Evolutionary conservation across 2,329 filamentous ascomycete genomes (phyloP), one percentile per base, ranked within the genome.

Genomic region (Alternaria atra): DNA sequence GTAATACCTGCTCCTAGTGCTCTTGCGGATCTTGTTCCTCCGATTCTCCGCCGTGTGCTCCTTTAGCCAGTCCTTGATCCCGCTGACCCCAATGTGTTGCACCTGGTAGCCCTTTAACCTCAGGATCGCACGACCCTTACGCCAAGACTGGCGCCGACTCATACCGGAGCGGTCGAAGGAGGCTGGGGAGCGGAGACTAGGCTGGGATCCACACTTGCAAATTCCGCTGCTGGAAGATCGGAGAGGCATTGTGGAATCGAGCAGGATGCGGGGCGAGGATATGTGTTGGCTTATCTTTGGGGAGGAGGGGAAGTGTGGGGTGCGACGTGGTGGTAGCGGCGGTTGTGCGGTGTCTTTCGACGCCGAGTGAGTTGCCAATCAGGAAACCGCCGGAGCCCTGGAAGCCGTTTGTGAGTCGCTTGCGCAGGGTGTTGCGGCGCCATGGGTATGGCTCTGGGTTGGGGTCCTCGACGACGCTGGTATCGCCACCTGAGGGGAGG

Each of bases 21-120:
- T 85, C 59, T 81, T 80, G 64, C 86, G 82, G 46, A 89, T 75
- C 58, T 77, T 80, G 63, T 84, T 80, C 63, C 86, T 79, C 61
- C 84, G 77, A 64, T 81, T 83, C 73, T 88, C 84, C 55, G 80
- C 79, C 65, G 77, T 81, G 58, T 78, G 75, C 72, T 82, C 80
- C 35, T 78, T 73, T 6, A 87, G 64, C 52, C 80, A 81, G 46
- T 82, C 80, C 47, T 82, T 82, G 51, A 87, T 73, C 12, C 81
- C 81, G 39, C 79, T 80, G 5, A 86, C 68, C 12, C 82, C 82
- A 34, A 84, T 80, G 54, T 86, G 82, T 60, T 84, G 46, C 15
- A 50, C 20, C 32, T 50, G 13, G 32, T 27, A 35, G 46, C 8
- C 20, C 2, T 50, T n/a, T 4, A 3, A 27, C 34, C 2, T 4